Evolutionary conservation across 129 eudicot genomes (phyloP).

Genomic region (Artemisia argyi): DNA sequence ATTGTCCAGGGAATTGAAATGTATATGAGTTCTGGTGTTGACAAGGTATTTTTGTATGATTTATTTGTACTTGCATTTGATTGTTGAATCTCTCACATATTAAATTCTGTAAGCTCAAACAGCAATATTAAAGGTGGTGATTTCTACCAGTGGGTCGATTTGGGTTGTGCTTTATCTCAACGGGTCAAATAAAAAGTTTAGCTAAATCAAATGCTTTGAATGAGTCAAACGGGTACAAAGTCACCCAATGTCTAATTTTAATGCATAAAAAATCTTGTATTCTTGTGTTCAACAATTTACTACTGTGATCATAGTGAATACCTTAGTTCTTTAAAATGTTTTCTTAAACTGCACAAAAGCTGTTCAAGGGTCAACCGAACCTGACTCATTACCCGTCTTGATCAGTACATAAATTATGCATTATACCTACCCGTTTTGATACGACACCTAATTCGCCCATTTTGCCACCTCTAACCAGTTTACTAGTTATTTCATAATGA

Average conservation of each 20-base stretch:
- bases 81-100: background rate
- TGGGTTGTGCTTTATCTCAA: background rate
- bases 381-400: too few species aligned
- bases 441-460: background rate
- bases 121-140: conserved; percentile 1
- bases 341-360: too few species aligned
- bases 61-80: conserved; percentile 9
- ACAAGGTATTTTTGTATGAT: conserved; percentile 55
- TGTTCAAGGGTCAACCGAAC: too few species aligned
- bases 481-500: conserved; percentile 29
- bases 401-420: too few species aligned
- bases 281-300: background rate
- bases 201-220: too few species aligned
- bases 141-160: background rate
- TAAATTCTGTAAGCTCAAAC: background rate
- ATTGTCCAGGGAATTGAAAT: conserved; percentile 84
- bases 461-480: background rate
- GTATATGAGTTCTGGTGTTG: conserved; percentile 67
- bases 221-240: background rate
- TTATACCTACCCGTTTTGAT: background rate
- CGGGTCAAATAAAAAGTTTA: too few species aligned
- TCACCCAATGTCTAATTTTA: background rate
- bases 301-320: background rate
- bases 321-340: too few species aligned
- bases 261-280: background rate